Percentiles rank a stretch among this genome's conserved stretches.
Conservation (phyloP, 805 yeast genomes). For the Lachancea sp. region DNA sequence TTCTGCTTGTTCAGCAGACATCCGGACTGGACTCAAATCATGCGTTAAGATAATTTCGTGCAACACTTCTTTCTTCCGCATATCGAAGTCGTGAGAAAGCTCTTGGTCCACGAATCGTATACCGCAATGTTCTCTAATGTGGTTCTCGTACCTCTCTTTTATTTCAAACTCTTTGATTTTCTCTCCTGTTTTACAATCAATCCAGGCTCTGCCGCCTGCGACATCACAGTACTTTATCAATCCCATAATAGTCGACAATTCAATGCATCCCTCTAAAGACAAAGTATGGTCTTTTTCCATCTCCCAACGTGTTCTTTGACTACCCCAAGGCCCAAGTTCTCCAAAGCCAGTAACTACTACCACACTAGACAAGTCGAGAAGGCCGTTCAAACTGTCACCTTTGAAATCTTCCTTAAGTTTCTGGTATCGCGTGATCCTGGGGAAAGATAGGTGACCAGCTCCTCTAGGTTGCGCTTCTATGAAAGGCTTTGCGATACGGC, state of each 20-base stretch:
- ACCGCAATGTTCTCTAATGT: slow-evolving; percentile 74
- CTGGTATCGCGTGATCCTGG: slow-evolving; percentile 54
- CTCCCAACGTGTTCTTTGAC: slow-evolving; percentile 88
- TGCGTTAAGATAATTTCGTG: slow-evolving; percentile 84
- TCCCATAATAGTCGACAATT: slow-evolving; percentile 95
- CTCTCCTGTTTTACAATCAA: slow-evolving; percentile 67
- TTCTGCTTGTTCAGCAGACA: slow-evolving; percentile 73
- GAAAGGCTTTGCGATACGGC: not conserved
- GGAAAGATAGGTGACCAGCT: slow-evolving; percentile 75
- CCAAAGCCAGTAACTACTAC: slow-evolving; percentile 84
- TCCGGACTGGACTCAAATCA: slow-evolving; percentile 77
- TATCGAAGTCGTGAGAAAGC: slow-evolving; percentile 74
- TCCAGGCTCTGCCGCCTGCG: slow-evolving; percentile 50
- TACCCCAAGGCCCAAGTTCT: slow-evolving; percentile 93
- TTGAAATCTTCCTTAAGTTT: slow-evolving; percentile 47
- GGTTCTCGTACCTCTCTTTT: slow-evolving; percentile 71
- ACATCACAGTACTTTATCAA: slow-evolving; percentile 53
- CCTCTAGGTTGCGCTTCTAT: slow-evolving; percentile 52
- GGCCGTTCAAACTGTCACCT: slow-evolving; percentile 52
- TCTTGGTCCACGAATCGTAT: slow-evolving; percentile 85
- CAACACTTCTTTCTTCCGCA: slow-evolving; percentile 65
- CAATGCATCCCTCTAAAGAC: slow-evolving; percentile 82
- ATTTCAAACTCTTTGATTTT: slow-evolving; percentile 77
- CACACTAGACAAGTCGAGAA: slow-evolving; percentile 71
- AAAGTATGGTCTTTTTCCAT: slow-evolving; percentile 81